A percentile compares a stretch with the other conserved stretches of the same genome.
phyloP scores from a whole-genome alignment of 371 early-diverging fungal genomes.

The Mucor lusitanicus region DNA sequence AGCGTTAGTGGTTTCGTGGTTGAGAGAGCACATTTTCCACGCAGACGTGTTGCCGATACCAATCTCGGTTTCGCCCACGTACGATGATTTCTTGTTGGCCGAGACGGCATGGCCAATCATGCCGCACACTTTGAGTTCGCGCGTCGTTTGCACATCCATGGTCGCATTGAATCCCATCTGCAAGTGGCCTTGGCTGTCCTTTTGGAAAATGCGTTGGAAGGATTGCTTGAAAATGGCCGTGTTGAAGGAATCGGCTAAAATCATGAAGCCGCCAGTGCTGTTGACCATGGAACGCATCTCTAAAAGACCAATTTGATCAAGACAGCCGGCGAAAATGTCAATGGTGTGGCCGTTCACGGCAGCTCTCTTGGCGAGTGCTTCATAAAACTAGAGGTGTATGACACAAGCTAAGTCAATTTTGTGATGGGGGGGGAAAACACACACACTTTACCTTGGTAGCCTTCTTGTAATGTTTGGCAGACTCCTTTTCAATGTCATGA shows the following conservation, averaged over 20 bases:
- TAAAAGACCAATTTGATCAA: conserved; percentile 74
- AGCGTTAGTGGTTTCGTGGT: conserved; percentile 84
- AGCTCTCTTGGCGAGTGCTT: conserved; percentile 86
- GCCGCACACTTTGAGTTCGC: conserved; percentile 95
- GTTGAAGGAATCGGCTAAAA: conserved; percentile 96
- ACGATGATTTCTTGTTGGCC: conserved; percentile 84
- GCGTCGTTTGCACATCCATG: conserved; percentile 92
- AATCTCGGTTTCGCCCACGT: conserved; percentile 98
- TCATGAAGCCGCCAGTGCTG: conserved; percentile 94
- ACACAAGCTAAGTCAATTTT: too few species aligned
- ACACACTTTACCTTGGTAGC: conserved; percentile 83
- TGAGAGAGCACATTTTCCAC: conserved; percentile 94
- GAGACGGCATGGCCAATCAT: conserved; percentile 95
- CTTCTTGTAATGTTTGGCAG: conserved; percentile 90
- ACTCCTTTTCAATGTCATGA: conserved; percentile 96
- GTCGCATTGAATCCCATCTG: conserved; percentile 99
- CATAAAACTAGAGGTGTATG: conserved; percentile 77
- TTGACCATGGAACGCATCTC: conserved; percentile 97
- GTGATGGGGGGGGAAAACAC: too few species aligned
- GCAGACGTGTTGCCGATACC: conserved; percentile 95
- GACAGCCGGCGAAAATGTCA: conserved; percentile 57
- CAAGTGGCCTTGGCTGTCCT: conserved; percentile 87
- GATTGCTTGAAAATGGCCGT: conserved; percentile 97
- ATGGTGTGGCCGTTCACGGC: conserved; percentile 61
- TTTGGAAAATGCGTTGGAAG: conserved; percentile 90